Evolutionary conservation across 257 asterid species (phyloP).

Genomic region (Linderniella brevidens): DNA sequence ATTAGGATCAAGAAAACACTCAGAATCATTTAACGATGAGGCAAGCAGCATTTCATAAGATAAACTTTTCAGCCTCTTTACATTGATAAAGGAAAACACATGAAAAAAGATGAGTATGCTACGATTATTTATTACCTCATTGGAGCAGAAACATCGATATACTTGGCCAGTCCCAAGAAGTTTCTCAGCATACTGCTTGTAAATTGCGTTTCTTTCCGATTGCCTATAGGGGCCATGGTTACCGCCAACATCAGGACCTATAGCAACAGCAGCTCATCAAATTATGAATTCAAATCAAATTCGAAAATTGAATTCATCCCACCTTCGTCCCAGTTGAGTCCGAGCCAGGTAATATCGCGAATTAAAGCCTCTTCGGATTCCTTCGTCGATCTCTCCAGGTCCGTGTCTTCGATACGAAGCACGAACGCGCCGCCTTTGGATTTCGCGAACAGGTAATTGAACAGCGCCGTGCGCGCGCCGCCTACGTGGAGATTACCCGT

Average conservation of each 20-base stretch:
- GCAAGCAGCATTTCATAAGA: no score
- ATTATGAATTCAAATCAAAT: slow-evolving; percentile 2
- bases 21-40: no score
- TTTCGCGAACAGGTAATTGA: slow-evolving; percentile 80
- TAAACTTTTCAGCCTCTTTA: no score
- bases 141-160: slow-evolving; percentile 88
- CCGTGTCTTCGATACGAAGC: slow-evolving; percentile 91
- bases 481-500: slow-evolving; percentile 97
- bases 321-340: slow-evolving; percentile 97
- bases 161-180: slow-evolving; percentile 70
- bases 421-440: slow-evolving; percentile 81
- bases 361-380: slow-evolving; percentile 84
- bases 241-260: slow-evolving; percentile 89
- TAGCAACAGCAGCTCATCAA: neutral
- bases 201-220: slow-evolving; percentile 82
- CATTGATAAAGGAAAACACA: no score
- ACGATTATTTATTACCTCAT: slow-evolving; percentile 30
- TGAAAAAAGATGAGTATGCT: slow-evolving; percentile 9
- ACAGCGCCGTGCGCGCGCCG: slow-evolving; percentile 95
- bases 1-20: no score
- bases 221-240: slow-evolving; percentile 83
- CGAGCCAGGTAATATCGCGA: slow-evolving; percentile 93
- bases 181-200: slow-evolving; percentile 63
- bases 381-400: slow-evolving; percentile 85
- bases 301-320: slow-evolving; percentile 3